Conservation (phyloP, 768 basidiomycete species). For the Collybia mongolica region DNA sequence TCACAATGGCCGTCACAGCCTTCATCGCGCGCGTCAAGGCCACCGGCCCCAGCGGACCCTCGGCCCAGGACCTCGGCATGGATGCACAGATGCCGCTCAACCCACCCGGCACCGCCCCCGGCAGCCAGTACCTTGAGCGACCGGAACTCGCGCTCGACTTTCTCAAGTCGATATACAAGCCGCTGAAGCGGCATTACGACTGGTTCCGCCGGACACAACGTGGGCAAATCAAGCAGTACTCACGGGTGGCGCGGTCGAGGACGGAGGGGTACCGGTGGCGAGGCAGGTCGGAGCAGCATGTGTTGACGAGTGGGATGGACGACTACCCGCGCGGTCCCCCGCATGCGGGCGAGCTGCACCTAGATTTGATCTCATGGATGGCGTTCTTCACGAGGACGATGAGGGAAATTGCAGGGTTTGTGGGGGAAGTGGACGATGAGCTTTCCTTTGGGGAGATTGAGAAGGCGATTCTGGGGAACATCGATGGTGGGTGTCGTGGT, state of each 20-base stretch:
- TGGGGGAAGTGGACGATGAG: constrained; percentile 84
- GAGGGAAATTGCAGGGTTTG: constrained; percentile 83
- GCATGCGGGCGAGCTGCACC: constrained; percentile 87
- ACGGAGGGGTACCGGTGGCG: constrained; percentile 95
- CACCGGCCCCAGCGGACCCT: constrained; percentile 37
- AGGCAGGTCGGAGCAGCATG: constrained; percentile 81
- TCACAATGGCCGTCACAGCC: constrained; percentile 90
- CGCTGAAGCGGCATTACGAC: constrained; percentile 87
- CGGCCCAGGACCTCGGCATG: constrained; percentile 66
- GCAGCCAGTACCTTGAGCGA: constrained; percentile 51
- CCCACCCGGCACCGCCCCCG: constrained; percentile 18
- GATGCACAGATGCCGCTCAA: constrained; percentile 53
- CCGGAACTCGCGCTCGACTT: constrained; percentile 62
- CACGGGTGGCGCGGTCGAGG: constrained; percentile 77
- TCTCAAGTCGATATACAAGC: constrained; percentile 78
- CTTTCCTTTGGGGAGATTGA: constrained; percentile 76
- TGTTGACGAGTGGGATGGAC: constrained; percentile 94
- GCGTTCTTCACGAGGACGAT: constrained; percentile 94
- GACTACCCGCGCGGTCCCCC: constrained; percentile 93
- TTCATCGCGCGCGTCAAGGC: constrained; percentile 76
- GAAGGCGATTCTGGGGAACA: constrained; percentile 77
- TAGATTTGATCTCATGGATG: constrained; percentile 96
- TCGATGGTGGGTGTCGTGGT: constrained; percentile 60
- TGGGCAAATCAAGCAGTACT: constrained; percentile 91
- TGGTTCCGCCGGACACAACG: constrained; percentile 96